Base-by-base conservation (phyloP, 2,329 filamentous ascomycete species). In the Colletotrichum caudatum region DNA sequence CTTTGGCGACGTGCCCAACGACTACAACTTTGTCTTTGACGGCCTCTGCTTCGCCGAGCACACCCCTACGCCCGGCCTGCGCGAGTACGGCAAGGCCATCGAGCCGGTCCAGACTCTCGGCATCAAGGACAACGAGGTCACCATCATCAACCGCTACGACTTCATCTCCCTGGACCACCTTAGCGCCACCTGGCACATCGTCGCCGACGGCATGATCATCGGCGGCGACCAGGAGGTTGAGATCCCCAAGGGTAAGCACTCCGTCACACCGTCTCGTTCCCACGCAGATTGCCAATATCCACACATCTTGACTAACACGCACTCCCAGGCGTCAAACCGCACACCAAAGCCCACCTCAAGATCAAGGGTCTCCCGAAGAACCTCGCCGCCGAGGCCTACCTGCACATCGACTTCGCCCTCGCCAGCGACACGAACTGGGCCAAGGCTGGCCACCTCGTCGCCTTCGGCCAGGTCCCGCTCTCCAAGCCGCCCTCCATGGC, bases 1-100 rank as follows among this genome's bases (percentile, higher is more conserved):
- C 76, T 91, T 90, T 77, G 87, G 86, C 3, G 89, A 91, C 60
- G 80, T 84, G 0, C 89, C 88, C 0, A 89, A 91, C 73, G 89
- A 91, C 75, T 82, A 80, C 1, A 88, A 87, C 66, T 91, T 91
- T 63, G 84, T 88, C 53, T 84, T 89, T 82, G 88, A 90, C 70
- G 88, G 88, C 2, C 80, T 90, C 7, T 83, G 83, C 51, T 79
- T 82, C 9, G 85, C 84, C 5, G 79, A 83, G n/a, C 87, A 89
- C 74, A 83, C 79, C 0, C 85, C 87, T 0, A 84, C 83, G 0
- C 86, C 87, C 0, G 88, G 88, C 0, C 76, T 90, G 26, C 72
- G 79, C 11, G 88, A 90, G 75, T 86, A 88, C 74, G 86, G 86
- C 74, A 90, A 90, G 75, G 86, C 85, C 9, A 88, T 90, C 67